Evolutionary conservation across 2,329 filamentous ascomycete genomes (phyloP).

Genomic region (Alternaria viburni): DNA sequence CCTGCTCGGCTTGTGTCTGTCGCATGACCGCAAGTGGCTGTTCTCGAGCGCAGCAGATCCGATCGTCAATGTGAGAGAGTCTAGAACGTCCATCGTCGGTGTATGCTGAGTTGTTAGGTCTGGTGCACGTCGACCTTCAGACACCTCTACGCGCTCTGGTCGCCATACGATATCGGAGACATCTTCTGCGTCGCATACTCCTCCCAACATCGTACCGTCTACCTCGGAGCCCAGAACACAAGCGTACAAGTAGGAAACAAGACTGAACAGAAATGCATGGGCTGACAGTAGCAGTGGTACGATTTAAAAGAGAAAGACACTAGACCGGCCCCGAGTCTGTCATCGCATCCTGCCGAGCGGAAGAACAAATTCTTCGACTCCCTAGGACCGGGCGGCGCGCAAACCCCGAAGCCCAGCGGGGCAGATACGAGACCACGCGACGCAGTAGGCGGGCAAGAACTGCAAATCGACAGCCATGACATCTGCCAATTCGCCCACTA

Average conservation of each 20-base stretch:
- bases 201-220: slow-evolving; percentile 76
- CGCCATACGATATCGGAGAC: slow-evolving; percentile 91
- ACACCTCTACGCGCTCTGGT: slow-evolving; percentile 88
- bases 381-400: slow-evolving; percentile 79
- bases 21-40: slow-evolving; percentile 74
- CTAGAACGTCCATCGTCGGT: too few species aligned
- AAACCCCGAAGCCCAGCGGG: slow-evolving; percentile 74
- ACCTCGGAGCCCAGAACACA: slow-evolving; percentile 92
- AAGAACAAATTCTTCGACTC: slow-evolving; percentile 95
- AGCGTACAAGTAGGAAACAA: slow-evolving; percentile 64
- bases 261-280: not conserved
- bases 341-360: slow-evolving; percentile 74
- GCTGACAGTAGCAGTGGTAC: slow-evolving; percentile 69
- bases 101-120: slow-evolving; percentile 54
- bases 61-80: slow-evolving; percentile 73
- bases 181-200: slow-evolving; percentile 96
- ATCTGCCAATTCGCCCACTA: slow-evolving; percentile 90
- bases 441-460: slow-evolving; percentile 65
- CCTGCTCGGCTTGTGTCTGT: slow-evolving; percentile 83
- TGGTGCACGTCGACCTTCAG: slow-evolving; percentile 82
- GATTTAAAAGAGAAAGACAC: slow-evolving; percentile 69
- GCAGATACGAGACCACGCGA: slow-evolving; percentile 56
- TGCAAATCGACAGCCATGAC: slow-evolving; percentile 82
- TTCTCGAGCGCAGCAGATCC: slow-evolving; percentile 95
- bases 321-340: slow-evolving; percentile 66